A percentile compares a stretch with the other conserved stretches of the same genome.
phyloP scores from a whole-genome alignment of 305 asterid genomes.

The Andrographis paniculata region DNA sequence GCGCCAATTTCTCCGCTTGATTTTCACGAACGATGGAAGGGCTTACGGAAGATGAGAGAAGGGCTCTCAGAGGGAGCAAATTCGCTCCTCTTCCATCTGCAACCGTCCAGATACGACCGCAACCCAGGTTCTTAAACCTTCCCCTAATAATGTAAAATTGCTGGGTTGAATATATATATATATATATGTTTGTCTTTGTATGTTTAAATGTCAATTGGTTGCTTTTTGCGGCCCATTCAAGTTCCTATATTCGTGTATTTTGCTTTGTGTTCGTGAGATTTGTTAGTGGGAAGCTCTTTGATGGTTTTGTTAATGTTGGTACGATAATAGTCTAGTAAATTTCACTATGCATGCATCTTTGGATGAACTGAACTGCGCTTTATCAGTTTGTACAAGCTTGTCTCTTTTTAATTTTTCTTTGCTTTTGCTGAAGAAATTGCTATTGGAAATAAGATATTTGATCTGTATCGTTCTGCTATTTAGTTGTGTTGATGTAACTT shows the following conservation, averaged over 20 bases:
- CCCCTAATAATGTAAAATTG: not conserved
- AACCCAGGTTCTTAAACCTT: conserved; percentile 42
- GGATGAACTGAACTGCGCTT: not conserved
- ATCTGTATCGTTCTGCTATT: no score
- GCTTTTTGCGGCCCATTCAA: conserved; percentile 3
- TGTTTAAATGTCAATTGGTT: conserved; percentile 3
- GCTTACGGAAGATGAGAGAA: conserved; percentile 75
- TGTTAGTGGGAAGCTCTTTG: not conserved
- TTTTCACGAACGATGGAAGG: conserved; percentile 37
- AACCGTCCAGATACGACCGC: conserved; percentile 28
- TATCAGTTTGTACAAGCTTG: no score
- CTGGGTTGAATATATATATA: no score
- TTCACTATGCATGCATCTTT: not conserved
- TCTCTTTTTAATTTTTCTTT: no score
- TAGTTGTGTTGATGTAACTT: no score
- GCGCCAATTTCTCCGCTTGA: not conserved
- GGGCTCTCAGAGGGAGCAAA: conserved; percentile 90
- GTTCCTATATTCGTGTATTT: not conserved
- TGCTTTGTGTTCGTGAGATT: conserved; percentile 10
- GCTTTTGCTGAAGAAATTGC: no score
- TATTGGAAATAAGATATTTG: no score
- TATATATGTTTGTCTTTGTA: no score
- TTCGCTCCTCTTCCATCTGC: conserved; percentile 84
- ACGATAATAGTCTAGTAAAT: conserved; percentile 15
- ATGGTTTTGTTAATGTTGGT: conserved; percentile 4